Evolutionary conservation across 139 green algal genomes (phyloP).

Genomic region (Chlorella sp.): DNA sequence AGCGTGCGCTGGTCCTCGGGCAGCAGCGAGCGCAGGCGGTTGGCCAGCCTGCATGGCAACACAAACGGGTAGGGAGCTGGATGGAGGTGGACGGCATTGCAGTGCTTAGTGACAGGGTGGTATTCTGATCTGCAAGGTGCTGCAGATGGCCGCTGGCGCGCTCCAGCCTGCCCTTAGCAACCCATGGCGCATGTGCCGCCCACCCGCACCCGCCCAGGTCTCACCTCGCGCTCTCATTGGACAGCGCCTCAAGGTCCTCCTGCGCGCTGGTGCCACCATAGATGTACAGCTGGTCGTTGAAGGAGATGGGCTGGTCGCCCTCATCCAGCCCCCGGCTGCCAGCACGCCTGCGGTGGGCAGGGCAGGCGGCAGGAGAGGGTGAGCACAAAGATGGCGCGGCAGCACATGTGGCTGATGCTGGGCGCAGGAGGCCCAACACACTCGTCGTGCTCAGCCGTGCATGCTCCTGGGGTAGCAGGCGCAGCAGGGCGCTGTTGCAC

Average conservation of each 20-base stretch:
- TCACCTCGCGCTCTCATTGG: slow-evolving; percentile 32
- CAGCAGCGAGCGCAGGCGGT: slow-evolving; percentile 28
- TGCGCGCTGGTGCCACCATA: slow-evolving; percentile 25
- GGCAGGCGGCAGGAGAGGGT: background rate
- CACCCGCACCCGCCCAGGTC: background rate
- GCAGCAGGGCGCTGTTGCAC: no score
- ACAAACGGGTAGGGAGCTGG: no score
- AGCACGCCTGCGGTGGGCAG: background rate
- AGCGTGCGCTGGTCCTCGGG: background rate
- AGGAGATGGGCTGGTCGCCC: background rate
- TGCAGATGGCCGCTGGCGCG: no score
- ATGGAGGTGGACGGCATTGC: background rate
- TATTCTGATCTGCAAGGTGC: no score
- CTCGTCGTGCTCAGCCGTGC: no score
- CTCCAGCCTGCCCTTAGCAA: no score
- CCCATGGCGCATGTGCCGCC: no score
- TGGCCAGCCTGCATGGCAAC: slow-evolving; percentile 24
- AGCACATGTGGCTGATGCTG: no score
- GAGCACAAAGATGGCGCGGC: no score
- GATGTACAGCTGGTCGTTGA: slow-evolving; percentile 24
- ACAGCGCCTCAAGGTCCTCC: slow-evolving; percentile 39
- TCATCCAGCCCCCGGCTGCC: background rate
- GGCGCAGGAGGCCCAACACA: no score
- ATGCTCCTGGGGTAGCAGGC: no score
- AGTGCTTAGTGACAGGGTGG: background rate